Evolutionary conservation across 768 basidiomycete genomes (phyloP), one percentile per base, ranked within the genome.

Genomic region (Lactarius sanguifluus): DNA sequence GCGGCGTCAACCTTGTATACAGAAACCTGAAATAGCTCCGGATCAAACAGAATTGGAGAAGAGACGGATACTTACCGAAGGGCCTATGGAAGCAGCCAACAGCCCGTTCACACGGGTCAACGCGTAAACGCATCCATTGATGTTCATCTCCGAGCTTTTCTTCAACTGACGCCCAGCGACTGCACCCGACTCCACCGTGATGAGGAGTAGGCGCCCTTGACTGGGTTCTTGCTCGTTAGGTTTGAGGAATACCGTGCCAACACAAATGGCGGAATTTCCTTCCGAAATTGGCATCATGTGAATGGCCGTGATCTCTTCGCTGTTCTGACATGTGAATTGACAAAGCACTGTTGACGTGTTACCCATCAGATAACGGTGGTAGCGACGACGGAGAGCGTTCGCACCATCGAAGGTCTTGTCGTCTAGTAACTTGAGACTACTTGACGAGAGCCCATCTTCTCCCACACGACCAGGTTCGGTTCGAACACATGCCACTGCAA

Each of bases 41-140:
- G n/a, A 47, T 50, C 5, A 30, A 5, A 56, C 18, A 40, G 40
- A 23, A 38, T 4, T 1, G 10, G 23, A 12, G 15, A 8, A 63
- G 36, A 60, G 36, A 60, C 43, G 55, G 10, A 18, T 34, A 23
- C 88, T 41, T 71, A 94, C 94, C 8, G 88, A 82, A 5, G 90
- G 86, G 72, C 94, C 92, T 52, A 93, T 82, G 0, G 91, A 87
- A 9, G 85, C 90, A 2, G 86, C 83, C 52, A 94, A 76, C 62
- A 81, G 77, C 38, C 80, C 81, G 5, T 75, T 75, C 8, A 85
- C 74, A 18, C 77, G 76, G 0, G 82, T 79, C 25, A 94, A 69
- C 1, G 87, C 81, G 73, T 88, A 93, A 1, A 92, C 86, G 71
- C 88, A 89, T 20, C 94, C 94, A 18, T 75, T 72, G 25, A 87